Evolutionary conservation across 1,284 basidiomycete genomes (phyloP).

Genomic region (Peniophora sp.): DNA sequence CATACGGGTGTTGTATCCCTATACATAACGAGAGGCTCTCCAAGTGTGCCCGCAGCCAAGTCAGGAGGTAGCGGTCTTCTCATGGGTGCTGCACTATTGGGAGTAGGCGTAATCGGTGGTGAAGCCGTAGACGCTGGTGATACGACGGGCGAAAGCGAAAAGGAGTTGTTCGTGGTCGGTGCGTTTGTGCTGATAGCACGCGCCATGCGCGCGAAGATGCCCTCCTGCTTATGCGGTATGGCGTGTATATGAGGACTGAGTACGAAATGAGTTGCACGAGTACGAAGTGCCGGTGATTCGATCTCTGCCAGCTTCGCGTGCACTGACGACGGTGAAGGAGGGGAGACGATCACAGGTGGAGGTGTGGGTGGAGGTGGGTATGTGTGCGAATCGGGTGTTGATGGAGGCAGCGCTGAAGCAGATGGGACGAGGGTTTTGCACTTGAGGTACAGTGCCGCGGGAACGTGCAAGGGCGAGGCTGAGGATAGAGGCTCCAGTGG

Average conservation of each 20-base stretch:
- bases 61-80: too few species aligned
- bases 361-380: constrained; percentile 12
- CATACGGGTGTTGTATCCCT: constrained; percentile 63
- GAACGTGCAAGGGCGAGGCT: constrained; percentile 46
- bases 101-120: constrained; percentile 10
- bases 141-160: constrained; percentile 44
- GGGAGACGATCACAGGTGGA: constrained; percentile 27
- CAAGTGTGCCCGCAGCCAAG: constrained; percentile 1
- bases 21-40: constrained; percentile 50
- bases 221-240: constrained; percentile 24
- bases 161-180: constrained; percentile 58
- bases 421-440: constrained; percentile 45
- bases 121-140: constrained; percentile 10
- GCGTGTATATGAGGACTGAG: constrained; percentile 45
- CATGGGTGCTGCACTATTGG: constrained; percentile 14
- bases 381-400: constrained; percentile 21
- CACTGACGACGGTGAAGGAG: constrained; percentile 36
- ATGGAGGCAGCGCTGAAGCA: constrained; percentile 39
- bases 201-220: constrained; percentile 50
- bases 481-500: constrained; percentile 50
- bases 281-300: constrained; percentile 3
- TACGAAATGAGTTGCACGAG: constrained; percentile 48
- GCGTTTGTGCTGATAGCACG: constrained; percentile 46
- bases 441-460: constrained; percentile 54
- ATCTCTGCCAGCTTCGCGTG: constrained; percentile 31